phyloP scores from a whole-genome alignment of 345 rosid species.

The Fremontodendron californicum region DNA sequence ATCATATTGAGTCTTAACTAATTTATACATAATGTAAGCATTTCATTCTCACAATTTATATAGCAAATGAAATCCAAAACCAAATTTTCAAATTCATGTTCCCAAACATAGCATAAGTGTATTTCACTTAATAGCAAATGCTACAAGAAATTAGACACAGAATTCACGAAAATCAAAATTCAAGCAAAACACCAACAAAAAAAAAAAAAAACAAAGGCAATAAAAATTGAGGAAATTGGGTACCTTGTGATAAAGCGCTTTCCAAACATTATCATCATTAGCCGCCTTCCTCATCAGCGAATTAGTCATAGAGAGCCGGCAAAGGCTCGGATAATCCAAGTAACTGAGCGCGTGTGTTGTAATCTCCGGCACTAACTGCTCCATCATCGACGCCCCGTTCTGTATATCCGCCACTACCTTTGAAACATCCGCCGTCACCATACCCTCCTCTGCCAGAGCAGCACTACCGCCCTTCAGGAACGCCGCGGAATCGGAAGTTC shows the following conservation, averaged over 20 bases:
- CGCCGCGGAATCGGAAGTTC: conserved; percentile 23
- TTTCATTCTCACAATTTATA: too few relatives aligned
- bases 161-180: not conserved
- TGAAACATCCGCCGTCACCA: conserved; percentile 28
- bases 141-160: not conserved
- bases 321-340: conserved; percentile 91
- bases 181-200: not conserved
- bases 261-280: conserved; percentile 98
- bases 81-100: too few relatives aligned
- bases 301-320: conserved; percentile 96
- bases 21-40: too few relatives aligned
- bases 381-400: conserved; percentile 96
- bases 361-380: conserved; percentile 97
- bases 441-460: not conserved
- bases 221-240: not conserved
- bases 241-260: conserved; percentile 94
- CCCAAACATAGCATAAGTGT: too few relatives aligned
- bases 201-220: too few relatives aligned
- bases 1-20: too few relatives aligned
- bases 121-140: not conserved
- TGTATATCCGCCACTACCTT: conserved; percentile 47
- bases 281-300: conserved; percentile 98
- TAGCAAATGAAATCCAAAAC: too few relatives aligned
- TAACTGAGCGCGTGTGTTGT: conserved; percentile 97
- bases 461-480: conserved; percentile 25